Base-by-base conservation (phyloP, 2,329 filamentous ascomycete species). In the Cylindrodendrum hubeiense region DNA sequence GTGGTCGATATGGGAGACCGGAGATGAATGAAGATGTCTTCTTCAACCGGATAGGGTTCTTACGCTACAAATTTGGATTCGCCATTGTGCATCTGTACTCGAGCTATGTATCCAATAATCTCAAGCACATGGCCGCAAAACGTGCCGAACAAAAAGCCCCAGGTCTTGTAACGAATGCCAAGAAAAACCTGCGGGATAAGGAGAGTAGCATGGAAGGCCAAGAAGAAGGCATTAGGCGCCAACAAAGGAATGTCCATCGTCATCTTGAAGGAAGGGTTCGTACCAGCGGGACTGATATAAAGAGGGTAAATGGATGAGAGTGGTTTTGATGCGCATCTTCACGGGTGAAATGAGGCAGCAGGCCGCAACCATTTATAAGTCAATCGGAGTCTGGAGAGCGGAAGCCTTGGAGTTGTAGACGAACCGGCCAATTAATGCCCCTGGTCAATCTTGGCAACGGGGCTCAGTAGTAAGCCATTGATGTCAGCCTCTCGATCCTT, bases 91-190 rank as follows among this genome's bases (percentile, higher is more conserved):
- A 88, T 79, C 66, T 86, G 74, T n/a, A 90, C 77, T 2, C 89
- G 82, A 3, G 87, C 89, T 0, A 79, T 76, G 63, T 91, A 91
- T 10, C 89, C 89, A 17, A 90, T 68, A 8, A 90, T 83, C 68
- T 90, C 89, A 39, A 84, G 79, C 1, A 84, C 65, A 67, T 84
- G 86, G 13, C 89, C 89, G 13, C 80, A 72, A 2, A 85, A 70
- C 80, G 90, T 85, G 63, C 78, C 80, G 4, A 72, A 68, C 63
- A 79, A 77, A 63, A 81, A 85, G 19, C 76, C 79, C 77, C 80
- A 82, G 3, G 78, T 79, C 51, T 76, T 80, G 75, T 77, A 79
- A 15, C 76, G 67, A 5, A 83, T 34, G 10, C 84, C 83, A 12
- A 81, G 69, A 28, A 69, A 64, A 3, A 75, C 44, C 46, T 85